Evolutionary conservation across 1,139 yeast genomes (phyloP), one percentile per base, ranked within the genome.

Genomic region (Yamadazyma trypodendri): DNA sequence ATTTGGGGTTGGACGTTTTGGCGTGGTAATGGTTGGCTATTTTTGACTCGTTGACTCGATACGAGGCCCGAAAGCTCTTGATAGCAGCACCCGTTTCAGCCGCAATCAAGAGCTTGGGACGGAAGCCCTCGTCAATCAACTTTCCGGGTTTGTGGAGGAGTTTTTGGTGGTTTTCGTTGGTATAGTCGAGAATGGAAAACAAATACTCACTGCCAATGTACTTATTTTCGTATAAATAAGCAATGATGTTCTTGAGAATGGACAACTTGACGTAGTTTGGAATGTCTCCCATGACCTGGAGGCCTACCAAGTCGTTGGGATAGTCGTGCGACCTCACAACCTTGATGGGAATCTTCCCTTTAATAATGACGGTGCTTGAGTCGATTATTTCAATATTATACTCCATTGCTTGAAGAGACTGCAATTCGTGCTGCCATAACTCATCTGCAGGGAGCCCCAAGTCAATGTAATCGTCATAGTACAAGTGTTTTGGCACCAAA

Each of bases 201-300:
- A 89, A 56, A 65, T 83, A 75, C 49, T 84, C 79, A 46, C 80
- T 86, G 1, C 97, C 96, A 2, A 81, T 35, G 10, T 79, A 58
- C 12, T 67, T 63, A 36, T 66, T 63, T 1, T 58, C 52, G 40
- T 48, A 49, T 32, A 82, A 52, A 42, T 72, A 67, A 4, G 60
- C 54, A 9, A 74, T 53, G 23, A 81, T 55, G 28, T 72, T 73
- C 18, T 75, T 65, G 2, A 84, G 55, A 2, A 84, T 72, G 9
- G 89, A 81, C 14, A 84, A 56, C 45, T 85, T 83, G 41, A 88
- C 79, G 54, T 88, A 90, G 49, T 77, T 83, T 7, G 96, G 94
- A 25, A 86, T 58, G 13, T 61, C 68, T 0, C 81, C 78, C 1
- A 79, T 56, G 1, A 84, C 53, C 29, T 79, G 77, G 9, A 84